Evolutionary conservation across 169 alveolate species (phyloP), one percentile per base, ranked within the genome.

Genomic region (Cryptosporidium baileyi): DNA sequence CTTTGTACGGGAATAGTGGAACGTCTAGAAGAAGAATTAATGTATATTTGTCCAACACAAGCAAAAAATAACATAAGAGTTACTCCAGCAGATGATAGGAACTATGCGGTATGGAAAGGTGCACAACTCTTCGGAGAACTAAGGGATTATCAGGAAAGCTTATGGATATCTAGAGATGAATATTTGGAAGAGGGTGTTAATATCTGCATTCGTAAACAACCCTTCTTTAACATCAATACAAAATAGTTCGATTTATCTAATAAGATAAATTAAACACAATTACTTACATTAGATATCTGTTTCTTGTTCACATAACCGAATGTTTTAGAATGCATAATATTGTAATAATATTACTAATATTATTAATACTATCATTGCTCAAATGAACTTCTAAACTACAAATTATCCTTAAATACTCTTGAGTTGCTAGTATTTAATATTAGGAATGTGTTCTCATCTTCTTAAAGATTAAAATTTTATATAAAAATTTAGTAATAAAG

Each of bases 161-260:
- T 89, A 34, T 89, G 92, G 92, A 82, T 89, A 60, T 82, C 92
- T 38, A 89, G 88, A 47, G 90, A 82, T 7, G 92, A 89, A 28
- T 89, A 89, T 51, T 49, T 80, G n/a, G 92, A 89, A 30, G 89
- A 80, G 36, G 92, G 92, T 13, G 65, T 59, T 13, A 89, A 82
- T 88, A 82, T 89, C 41, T 82, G 89, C 54, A 51, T 49, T 41
- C 61, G 79, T 60, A 82, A 79, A 51, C 88, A 45, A 34, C 85
- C 85, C 22, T 54, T 74, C 41, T 52, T 74, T 36, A 45, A 52
- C n/a, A 36, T 43, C 36, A 59, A 32, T 7, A 59, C 65, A 17
- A 57, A 57, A 54, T 74, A 32, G 40, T 51, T 38, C 49, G 8
- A 30, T 13, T n/a, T 11, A 5, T n/a, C n/a, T n/a, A n/a, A n/a